Evolutionary conservation across 129 eudicot species (phyloP).

Genomic region (Tagetes erecta): DNA sequence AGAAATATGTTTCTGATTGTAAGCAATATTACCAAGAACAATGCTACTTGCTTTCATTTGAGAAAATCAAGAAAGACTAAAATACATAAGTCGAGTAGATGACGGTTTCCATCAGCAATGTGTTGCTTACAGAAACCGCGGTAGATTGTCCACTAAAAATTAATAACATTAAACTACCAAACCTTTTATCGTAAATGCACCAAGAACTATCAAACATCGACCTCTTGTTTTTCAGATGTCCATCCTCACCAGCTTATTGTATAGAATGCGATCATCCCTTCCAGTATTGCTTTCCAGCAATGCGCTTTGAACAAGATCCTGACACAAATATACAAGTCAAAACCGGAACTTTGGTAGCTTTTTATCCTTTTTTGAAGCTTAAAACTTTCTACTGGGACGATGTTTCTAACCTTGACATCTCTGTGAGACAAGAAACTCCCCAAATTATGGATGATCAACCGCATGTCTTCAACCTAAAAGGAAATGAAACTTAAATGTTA

Average conservation of each 20-base stretch:
- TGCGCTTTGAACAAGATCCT: conserved; percentile 97
- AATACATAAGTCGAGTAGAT: not conserved
- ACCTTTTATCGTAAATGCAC: not conserved
- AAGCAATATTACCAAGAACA: not conserved
- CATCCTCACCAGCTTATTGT: conserved; percentile 73
- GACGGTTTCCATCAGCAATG: conserved; percentile 2
- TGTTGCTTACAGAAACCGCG: conserved; percentile 4
- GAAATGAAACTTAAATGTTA: not conserved
- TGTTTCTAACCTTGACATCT: conserved; percentile 68
- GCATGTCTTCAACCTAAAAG: conserved; percentile 89
- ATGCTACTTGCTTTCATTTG: conserved; percentile 2
- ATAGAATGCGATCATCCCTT: conserved; percentile 84
- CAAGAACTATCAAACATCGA: not conserved
- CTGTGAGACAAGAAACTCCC: conserved; percentile 79
- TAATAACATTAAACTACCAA: conserved; percentile 21
- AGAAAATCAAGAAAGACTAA: not conserved
- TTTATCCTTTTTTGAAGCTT: not conserved
- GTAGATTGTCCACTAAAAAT: not conserved
- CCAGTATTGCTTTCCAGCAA: conserved; percentile 88
- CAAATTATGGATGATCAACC: conserved; percentile 81
- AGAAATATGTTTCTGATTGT: not conserved
- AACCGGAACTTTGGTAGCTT: not conserved
- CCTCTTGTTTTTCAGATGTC: conserved; percentile 24
- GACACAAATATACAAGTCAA: conserved; percentile 18
- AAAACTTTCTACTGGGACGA: not conserved